Percentiles rank a stretch among this genome's conserved stretches.
These are phyloP conservation scores for Exophiala sideris DNA, from an alignment of 2,329 filamentous ascomycete genomes.

Conservation along the genomic window DNA sequence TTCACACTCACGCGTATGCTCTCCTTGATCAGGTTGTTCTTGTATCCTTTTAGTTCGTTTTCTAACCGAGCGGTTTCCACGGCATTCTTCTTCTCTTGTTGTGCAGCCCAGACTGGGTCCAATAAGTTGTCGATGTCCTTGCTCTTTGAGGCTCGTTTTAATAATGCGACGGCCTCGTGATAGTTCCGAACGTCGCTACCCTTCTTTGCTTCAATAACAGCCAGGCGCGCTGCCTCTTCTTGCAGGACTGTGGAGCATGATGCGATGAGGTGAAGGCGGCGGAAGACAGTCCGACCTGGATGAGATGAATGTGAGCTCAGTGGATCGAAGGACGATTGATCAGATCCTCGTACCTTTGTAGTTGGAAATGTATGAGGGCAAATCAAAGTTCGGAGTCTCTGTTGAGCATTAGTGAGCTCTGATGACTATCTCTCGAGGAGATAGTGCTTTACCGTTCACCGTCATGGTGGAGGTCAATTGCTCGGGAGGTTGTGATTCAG, in stretches of 20 bases:
- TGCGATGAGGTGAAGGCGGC: slow-evolving; percentile 79
- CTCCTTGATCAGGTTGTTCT: slow-evolving; percentile 96
- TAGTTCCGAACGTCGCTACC: slow-evolving; percentile 73
- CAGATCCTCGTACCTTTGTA: slow-evolving; percentile 64
- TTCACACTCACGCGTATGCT: slow-evolving; percentile 71
- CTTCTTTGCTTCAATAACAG: slow-evolving; percentile 70
- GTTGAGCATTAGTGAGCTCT: slow-evolving; percentile 1
- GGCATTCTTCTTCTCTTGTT: slow-evolving; percentile 63
- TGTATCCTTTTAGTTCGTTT: slow-evolving; percentile 82
- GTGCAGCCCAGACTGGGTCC: slow-evolving; percentile 74
- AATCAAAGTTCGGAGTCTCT: slow-evolving; percentile 84
- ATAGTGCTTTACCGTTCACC: slow-evolving; percentile 17
- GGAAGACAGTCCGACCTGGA: slow-evolving; percentile 73
- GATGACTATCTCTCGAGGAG: neutral
- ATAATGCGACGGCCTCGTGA: slow-evolving; percentile 61
- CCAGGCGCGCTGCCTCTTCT: slow-evolving; percentile 75
- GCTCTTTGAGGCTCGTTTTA: slow-evolving; percentile 60
- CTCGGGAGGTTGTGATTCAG: slow-evolving; percentile 7
- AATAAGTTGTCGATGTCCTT: slow-evolving; percentile 63
- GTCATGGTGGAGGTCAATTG: slow-evolving; percentile 15
- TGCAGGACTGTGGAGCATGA: slow-evolving; percentile 71
- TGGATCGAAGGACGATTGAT: neutral
- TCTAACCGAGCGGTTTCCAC: slow-evolving; percentile 74
- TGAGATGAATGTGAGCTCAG: neutral
- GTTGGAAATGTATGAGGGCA: slow-evolving; percentile 86